These are phyloP conservation scores for Saturnispora sekii DNA, from an alignment of 805 yeast genomes.

Conservation along the genomic window DNA sequence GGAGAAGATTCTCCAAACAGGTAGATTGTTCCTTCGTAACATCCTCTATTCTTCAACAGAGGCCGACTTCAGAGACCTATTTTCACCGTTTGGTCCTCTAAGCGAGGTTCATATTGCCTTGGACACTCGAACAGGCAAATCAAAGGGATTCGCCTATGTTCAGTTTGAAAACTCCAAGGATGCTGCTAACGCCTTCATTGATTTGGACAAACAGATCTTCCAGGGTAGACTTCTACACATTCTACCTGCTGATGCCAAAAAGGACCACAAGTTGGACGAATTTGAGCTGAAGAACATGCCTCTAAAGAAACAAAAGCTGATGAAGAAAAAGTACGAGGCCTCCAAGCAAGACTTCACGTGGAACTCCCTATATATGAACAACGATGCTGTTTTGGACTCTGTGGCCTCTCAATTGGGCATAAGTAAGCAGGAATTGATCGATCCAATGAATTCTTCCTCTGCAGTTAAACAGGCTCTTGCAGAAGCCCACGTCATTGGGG, in stretches of 20 bases:
- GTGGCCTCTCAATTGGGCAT: constrained; percentile 82
- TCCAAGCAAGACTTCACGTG: constrained; percentile 82
- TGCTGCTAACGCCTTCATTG: constrained; percentile 67
- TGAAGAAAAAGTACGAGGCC: constrained; percentile 78
- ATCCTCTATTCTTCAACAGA: constrained; percentile 73
- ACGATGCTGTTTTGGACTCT: constrained; percentile 84
- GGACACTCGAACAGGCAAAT: constrained; percentile 80
- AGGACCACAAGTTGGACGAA: constrained; percentile 78
- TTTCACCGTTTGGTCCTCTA: constrained; percentile 56
- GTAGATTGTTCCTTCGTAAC: constrained; percentile 82
- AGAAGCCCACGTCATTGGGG: constrained; percentile 90
- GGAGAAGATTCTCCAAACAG: constrained; percentile 51
- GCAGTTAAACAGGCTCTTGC: constrained; percentile 97
- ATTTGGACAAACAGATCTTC: constrained; percentile 77
- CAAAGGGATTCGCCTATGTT: constrained; percentile 89
- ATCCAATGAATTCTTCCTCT: constrained; percentile 76
- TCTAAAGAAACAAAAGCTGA: constrained; percentile 78
- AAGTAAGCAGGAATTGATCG: constrained; percentile 71
- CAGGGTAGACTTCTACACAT: constrained; percentile 92
- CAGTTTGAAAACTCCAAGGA: constrained; percentile 57
- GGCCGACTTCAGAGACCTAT: constrained; percentile 60
- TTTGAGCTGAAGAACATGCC: constrained; percentile 88
- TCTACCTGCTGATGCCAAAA: constrained; percentile 74
- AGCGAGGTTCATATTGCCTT: constrained; percentile 90
- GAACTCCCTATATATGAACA: constrained; percentile 88